phyloP scores from a whole-genome alignment of 2,329 filamentous ascomycete genomes.

The Pyrenophora tritici-repentis region DNA sequence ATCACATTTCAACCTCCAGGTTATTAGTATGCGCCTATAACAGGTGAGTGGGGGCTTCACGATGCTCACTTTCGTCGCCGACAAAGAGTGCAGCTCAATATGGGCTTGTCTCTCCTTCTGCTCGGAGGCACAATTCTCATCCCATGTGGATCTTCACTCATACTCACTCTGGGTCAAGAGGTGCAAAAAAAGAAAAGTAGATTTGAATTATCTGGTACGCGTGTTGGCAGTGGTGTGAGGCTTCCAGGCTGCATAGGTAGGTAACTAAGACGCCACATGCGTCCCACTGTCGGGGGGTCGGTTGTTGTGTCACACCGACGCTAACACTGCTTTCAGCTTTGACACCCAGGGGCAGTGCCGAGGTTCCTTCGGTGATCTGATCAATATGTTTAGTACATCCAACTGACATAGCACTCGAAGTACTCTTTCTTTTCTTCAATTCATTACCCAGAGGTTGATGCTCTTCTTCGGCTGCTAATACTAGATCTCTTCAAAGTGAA shows the following conservation, averaged over 20 bases:
- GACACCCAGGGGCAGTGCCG: too few relatives aligned
- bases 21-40: slow-evolving; percentile 7
- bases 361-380: too few relatives aligned
- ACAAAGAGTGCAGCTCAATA: slow-evolving; percentile 37
- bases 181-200: background rate
- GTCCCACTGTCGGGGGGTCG: background rate
- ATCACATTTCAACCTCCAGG: slow-evolving; percentile 40
- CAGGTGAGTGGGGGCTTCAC: background rate
- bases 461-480: too few relatives aligned
- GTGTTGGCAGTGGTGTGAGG: background rate
- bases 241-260: background rate
- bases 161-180: slow-evolving; percentile 1
- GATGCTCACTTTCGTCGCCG: slow-evolving; percentile 32
- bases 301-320: background rate
- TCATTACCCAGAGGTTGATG: too few relatives aligned
- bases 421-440: too few relatives aligned
- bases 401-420: too few relatives aligned
- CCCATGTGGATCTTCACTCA: slow-evolving; percentile 26
- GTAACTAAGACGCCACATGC: background rate
- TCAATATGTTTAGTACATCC: too few relatives aligned
- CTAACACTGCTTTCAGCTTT: background rate
- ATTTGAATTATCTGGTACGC: background rate
- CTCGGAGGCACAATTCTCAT: slow-evolving; percentile 34
- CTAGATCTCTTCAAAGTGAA: too few relatives aligned
- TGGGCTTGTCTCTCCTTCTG: slow-evolving; percentile 39